Percentiles rank a stretch among this genome's conserved stretches.
phyloP scores from a whole-genome alignment of 495 filamentous ascomycete genomes.

The Aspergillus nidulans region DNA sequence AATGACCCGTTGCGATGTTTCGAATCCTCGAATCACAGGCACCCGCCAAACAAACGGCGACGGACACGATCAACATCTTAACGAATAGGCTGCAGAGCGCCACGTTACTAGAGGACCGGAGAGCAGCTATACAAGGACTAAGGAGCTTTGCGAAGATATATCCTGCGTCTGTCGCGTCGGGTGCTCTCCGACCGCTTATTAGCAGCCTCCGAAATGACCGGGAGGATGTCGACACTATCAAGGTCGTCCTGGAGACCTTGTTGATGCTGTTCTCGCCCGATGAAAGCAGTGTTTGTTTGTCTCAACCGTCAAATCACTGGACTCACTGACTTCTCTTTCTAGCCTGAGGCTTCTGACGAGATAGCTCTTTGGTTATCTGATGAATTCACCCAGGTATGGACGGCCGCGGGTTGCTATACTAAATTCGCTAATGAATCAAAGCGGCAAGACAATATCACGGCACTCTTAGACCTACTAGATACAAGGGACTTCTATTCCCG shows the following conservation, averaged over 20 bases:
- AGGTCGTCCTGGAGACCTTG: constrained; percentile 89
- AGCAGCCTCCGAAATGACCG: constrained; percentile 77
- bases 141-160: constrained; percentile 94
- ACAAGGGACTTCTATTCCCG: constrained; percentile 87
- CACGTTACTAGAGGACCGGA: constrained; percentile 87
- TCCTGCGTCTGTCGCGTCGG: constrained; percentile 93
- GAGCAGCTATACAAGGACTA: constrained; percentile 86
- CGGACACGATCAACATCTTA: constrained; percentile 85
- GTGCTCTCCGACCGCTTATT: constrained; percentile 81
- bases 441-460: constrained; percentile 95
- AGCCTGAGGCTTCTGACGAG: constrained; percentile 95
- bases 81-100: constrained; percentile 81
- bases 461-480: constrained; percentile 85
- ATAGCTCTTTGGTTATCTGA: constrained; percentile 96
- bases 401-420: constrained; percentile 11
- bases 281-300: constrained; percentile 56
- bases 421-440: constrained; percentile 41
- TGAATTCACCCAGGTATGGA: constrained; percentile 85
- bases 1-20: constrained; percentile 60
- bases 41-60: constrained; percentile 92
- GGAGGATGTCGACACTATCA: constrained; percentile 95
- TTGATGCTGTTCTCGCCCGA: constrained; percentile 85
- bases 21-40: constrained; percentile 79
- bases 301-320: neutral
- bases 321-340: constrained; percentile 25